These are phyloP conservation scores for Botrytis sinoallii DNA, from an alignment of 2,329 filamentous ascomycete species.

Conservation along the genomic window DNA sequence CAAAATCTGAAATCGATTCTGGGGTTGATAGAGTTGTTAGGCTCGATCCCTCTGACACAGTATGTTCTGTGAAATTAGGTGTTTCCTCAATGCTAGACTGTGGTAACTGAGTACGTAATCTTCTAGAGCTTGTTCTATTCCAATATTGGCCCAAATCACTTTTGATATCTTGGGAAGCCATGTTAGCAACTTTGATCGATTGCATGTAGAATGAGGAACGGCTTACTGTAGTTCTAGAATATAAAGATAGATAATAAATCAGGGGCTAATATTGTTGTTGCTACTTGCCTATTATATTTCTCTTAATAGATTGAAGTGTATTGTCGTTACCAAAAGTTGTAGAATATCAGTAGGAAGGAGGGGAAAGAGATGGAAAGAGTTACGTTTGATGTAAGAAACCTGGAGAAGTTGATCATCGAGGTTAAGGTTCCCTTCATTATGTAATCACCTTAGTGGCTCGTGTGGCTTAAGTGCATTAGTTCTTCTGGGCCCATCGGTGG, in stretches of 20 bases:
- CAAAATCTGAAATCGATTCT: not conserved
- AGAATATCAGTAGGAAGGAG: not conserved
- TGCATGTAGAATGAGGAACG: not conserved
- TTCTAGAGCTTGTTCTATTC: not conserved
- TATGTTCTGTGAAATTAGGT: not conserved
- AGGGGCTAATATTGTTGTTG: not conserved
- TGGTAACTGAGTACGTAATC: not conserved
- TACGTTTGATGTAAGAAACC: not conserved
- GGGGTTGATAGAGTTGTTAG: not conserved
- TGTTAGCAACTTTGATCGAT: not conserved
- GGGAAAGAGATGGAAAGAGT: not conserved
- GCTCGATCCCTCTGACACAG: not conserved
- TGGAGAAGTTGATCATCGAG: conserved; percentile 7
- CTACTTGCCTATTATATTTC: not conserved
- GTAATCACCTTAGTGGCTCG: not conserved
- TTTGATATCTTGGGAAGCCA: not conserved
- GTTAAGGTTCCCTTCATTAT: conserved; percentile 7
- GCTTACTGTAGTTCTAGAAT: not conserved
- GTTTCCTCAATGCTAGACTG: not conserved
- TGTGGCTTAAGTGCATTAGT: conserved; percentile 18
- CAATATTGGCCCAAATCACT: not conserved
- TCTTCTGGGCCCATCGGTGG: conserved; percentile 13
- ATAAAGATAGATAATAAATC: not conserved
- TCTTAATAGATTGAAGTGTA: not conserved
- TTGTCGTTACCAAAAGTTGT: not conserved